Base-by-base conservation (phyloP, 495 filamentous ascomycete genomes). In the Daldinia childiae region DNA sequence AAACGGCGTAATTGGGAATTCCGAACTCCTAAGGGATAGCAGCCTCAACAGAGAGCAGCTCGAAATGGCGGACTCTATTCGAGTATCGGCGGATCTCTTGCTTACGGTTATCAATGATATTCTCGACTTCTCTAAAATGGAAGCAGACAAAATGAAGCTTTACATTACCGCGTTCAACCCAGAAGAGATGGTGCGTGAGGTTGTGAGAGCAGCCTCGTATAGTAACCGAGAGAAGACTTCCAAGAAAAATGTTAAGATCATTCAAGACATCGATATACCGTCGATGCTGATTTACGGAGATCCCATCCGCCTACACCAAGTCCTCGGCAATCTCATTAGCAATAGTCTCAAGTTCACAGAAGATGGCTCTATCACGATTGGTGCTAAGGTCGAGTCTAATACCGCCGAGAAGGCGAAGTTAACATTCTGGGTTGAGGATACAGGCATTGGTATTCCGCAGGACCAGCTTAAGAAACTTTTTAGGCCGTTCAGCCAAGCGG, bases 21-120 rank as follows among this genome's bases (percentile, higher is more conserved):
- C 91, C 2, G 93, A 97, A 75, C 82, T 97, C 15, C 83, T 97
- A 19, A 91, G 94, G 70, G 91, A 90, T 43, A 96, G 91, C 52
- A 80, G 81, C 29, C 83, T 97, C 60, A 90, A 90, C 64, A 87
- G 85, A 62, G 93, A 97, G 76, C 94, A 97, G 78, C 87, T 92
- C 56, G 91, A 92, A 79, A 95, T 94, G 83, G 92, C 93, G n/a
- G 93, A 97, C 76, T 94, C 92, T 7, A 97, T 97, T 71, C 86
- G 92, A 3, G 90, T 97, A 21, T 97, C 94, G 66, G 94, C 93
- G 4, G 93, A 97, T 76, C 90, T 95, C 7, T 82, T 97, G 7
- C 85, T 97, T n/a, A 94, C 91, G 0, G 90, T 97, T 61, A 97
- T 97, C 83, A 97, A 97, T 75, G 94, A 97, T 72, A 94, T 97